Percentiles rank a stretch among this genome's conserved stretches.
Evolutionary conservation across 805 yeast genomes (phyloP).

Genomic region (Yamadazyma paraphyllophila): DNA sequence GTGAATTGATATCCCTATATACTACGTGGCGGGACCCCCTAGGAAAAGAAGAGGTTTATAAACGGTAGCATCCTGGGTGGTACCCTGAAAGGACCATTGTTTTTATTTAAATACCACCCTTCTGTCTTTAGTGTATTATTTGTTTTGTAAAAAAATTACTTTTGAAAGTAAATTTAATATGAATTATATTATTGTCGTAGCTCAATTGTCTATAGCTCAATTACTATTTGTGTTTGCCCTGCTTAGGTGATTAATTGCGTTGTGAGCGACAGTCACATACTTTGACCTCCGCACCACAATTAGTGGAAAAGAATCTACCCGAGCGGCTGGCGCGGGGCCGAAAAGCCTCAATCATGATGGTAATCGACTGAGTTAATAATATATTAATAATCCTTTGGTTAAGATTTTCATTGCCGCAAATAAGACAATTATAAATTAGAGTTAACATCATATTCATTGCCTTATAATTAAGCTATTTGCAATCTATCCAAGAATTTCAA

Average conservation of each 20-base stretch:
- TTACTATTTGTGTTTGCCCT: neutral
- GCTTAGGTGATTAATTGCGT: neutral
- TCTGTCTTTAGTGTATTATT: slow-evolving; percentile 11
- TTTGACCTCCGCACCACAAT: neutral
- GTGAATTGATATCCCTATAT: slow-evolving; percentile 1
- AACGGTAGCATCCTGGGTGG: neutral
- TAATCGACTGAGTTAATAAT: too few relatives aligned
- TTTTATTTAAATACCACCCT: slow-evolving; percentile 4
- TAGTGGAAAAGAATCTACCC: neutral
- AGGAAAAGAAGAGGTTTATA: neutral
- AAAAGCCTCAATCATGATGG: neutral
- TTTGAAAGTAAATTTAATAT: slow-evolving; percentile 3
- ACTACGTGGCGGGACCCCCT: neutral
- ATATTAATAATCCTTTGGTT: too few relatives aligned
- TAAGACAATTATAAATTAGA: too few relatives aligned
- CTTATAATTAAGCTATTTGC: neutral
- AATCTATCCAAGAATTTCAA: neutral
- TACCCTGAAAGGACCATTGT: neutral
- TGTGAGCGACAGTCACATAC: neutral
- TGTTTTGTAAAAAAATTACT: slow-evolving; percentile 8
- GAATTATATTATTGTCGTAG: neutral
- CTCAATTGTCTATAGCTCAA: neutral
- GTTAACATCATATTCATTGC: neutral
- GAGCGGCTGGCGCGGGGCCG: neutral
- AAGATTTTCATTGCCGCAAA: too few relatives aligned